Evolutionary conservation across 495 filamentous ascomycete genomes (phyloP), one percentile per base, ranked within the genome.

Genomic region (Penicillium verhagenii): DNA sequence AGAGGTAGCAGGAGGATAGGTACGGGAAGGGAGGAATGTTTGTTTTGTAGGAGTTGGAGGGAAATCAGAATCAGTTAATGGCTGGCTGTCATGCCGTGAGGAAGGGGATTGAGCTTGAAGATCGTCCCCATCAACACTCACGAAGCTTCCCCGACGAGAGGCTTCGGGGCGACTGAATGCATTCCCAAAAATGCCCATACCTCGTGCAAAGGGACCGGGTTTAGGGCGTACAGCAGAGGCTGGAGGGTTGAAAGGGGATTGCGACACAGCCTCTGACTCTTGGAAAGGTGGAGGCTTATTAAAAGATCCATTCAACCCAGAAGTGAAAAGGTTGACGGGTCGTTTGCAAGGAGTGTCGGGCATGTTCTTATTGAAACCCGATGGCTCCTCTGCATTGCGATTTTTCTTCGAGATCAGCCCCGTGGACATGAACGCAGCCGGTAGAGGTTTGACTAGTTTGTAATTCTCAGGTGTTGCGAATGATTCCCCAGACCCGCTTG

Each of bases 301-400:
- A 29, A 86, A 75, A 0, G 80, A 72, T 53, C 80, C 66, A 13
- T 81, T 81, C 3, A 85, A 81, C 21, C 79, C 82, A 16, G 87
- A 81, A 45, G 84, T 72, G 68, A 89, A 85, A 49, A 85, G 64
- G 67, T 83, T 85, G 42, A 77, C 74, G 24, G 82, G 81, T 61
- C 90, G 86, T 77, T 97, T 98, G 73, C 94, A 97, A 7, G 94
- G 94, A 14, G 94, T 98, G 65, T 97, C 94, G 0, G 95, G 94
- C 81, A 94, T 90, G 28, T 62, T 72, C 45, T 68, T 68, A 50
- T 51, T 63, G 45, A 68, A 68, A 1, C 54, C 38, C 18, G 38
- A 11, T 7, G 76, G 73, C 11, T 82, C 75, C 39, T 86, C 82
- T 3, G 76, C 77, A 73, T 68, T 81, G 73, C 72, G 86, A 66